Evolutionary conservation across 768 basidiomycete species (phyloP).

Genomic region (Nidularia sp.): DNA sequence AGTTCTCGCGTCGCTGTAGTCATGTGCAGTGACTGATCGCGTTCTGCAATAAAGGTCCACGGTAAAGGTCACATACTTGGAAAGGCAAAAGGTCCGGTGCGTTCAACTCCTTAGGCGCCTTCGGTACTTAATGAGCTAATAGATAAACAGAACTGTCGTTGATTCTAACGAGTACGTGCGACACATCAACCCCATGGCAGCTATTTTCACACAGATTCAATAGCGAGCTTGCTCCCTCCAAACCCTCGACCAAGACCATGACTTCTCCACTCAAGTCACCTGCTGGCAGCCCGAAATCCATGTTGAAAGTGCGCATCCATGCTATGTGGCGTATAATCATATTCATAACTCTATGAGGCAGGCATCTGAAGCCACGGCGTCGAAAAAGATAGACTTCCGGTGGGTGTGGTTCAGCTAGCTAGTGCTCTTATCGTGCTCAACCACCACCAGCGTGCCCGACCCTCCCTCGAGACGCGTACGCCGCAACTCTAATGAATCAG

Average conservation of each 20-base stretch:
- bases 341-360: no score
- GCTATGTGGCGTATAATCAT: neutral
- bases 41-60: constrained; percentile 5
- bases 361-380: neutral
- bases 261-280: neutral
- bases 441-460: neutral
- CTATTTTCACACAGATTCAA: neutral
- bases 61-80: constrained; percentile 26
- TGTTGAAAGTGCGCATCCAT: neutral
- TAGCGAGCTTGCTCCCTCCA: no score
- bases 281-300: neutral
- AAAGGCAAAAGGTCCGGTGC: constrained; percentile 26
- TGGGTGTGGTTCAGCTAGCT: neutral
- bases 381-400: constrained; percentile 6
- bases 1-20: neutral
- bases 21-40: neutral
- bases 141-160: neutral
- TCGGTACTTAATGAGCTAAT: no score
- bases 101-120: neutral
- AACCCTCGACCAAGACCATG: no score
- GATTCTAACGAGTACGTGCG: neutral
- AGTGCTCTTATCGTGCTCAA: neutral
- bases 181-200: neutral
- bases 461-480: neutral
- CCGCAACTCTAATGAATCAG: neutral